Evolutionary conservation across 345 rosid genomes (phyloP).

Genomic region (Cardamine occulta): DNA sequence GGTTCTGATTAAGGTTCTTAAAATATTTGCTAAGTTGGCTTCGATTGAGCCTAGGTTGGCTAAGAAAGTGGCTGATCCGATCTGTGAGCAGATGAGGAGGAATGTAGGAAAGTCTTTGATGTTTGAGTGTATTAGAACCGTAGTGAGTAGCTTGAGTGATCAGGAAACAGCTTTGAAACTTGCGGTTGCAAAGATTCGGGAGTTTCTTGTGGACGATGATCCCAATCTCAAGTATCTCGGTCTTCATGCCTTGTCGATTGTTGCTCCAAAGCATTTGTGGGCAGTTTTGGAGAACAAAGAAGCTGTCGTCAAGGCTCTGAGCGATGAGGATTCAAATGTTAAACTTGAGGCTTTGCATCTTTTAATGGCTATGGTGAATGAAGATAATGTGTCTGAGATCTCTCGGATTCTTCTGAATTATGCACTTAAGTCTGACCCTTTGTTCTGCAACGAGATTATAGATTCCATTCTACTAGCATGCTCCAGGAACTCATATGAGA

Average conservation of each 20-base stretch:
- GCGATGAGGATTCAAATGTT: slow-evolving; percentile 81
- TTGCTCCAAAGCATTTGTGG: slow-evolving; percentile 75
- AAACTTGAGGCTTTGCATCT: slow-evolving; percentile 79
- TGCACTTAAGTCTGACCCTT: slow-evolving; percentile 87
- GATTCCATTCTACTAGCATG: slow-evolving; percentile 78
- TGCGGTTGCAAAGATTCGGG: slow-evolving; percentile 63
- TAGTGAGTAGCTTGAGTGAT: slow-evolving; percentile 76
- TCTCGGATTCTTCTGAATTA: slow-evolving; percentile 75
- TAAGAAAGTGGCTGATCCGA: slow-evolving; percentile 75
- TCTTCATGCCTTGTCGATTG: slow-evolving; percentile 70
- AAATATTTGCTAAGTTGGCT: slow-evolving; percentile 78
- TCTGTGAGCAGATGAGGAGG: slow-evolving; percentile 87
- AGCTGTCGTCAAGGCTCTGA: slow-evolving; percentile 80
- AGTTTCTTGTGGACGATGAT: slow-evolving; percentile 84
- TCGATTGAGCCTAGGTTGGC: slow-evolving; percentile 85
- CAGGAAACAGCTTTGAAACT: slow-evolving; percentile 87
- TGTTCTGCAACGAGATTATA: slow-evolving; percentile 85
- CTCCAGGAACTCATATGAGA: slow-evolving; percentile 67
- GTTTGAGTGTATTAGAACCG: slow-evolving; percentile 88
- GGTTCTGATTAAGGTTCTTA: slow-evolving; percentile 87
- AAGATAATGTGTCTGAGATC: slow-evolving; percentile 74
- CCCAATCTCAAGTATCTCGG: slow-evolving; percentile 95
- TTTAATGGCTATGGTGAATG: slow-evolving; percentile 89
- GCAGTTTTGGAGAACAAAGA: slow-evolving; percentile 89
- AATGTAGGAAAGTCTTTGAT: slow-evolving; percentile 80